Conservation (phyloP, 2,329 filamentous ascomycete species). For the Pseudogymnoascus sp. region DNA sequence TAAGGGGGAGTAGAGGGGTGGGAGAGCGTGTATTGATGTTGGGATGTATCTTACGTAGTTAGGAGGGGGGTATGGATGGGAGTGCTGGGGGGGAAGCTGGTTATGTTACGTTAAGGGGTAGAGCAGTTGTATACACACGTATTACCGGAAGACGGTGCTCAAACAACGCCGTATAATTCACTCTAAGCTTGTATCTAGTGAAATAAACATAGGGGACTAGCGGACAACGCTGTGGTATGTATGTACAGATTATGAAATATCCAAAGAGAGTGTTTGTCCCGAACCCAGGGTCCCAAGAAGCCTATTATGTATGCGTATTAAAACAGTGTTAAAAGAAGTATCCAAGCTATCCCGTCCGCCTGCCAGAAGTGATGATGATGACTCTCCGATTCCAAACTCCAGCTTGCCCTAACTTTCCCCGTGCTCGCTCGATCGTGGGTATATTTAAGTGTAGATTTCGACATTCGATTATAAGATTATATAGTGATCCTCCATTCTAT, state of each 20-base stretch:
- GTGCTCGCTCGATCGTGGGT: constrained; percentile 4
- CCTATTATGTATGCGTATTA: constrained; percentile 4
- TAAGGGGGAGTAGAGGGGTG: not conserved
- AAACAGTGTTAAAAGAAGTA: not conserved
- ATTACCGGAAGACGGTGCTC: not conserved
- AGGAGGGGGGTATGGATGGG: not conserved
- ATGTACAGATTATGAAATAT: not conserved
- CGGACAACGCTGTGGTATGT: not conserved
- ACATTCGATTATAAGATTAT: constrained; percentile 8
- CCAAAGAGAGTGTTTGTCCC: constrained; percentile 2
- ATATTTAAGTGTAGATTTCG: constrained; percentile 7
- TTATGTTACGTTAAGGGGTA: not conserved
- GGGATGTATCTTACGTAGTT: not conserved
- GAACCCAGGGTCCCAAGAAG: not conserved
- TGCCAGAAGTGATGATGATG: constrained; percentile 4
- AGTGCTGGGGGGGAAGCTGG: not conserved
- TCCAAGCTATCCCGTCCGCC: constrained; percentile 1
- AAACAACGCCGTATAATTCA: not conserved
- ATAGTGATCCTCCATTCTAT: not conserved
- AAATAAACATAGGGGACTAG: not conserved
- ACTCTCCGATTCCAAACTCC: not conserved
- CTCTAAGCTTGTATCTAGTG: not conserved
- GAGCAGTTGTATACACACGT: not conserved
- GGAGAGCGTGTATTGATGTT: not conserved
- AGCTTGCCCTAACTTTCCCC: constrained; percentile 1